Evolutionary conservation across 495 filamentous ascomycete species (phyloP).

Genomic region (Neurospora pannonica): DNA sequence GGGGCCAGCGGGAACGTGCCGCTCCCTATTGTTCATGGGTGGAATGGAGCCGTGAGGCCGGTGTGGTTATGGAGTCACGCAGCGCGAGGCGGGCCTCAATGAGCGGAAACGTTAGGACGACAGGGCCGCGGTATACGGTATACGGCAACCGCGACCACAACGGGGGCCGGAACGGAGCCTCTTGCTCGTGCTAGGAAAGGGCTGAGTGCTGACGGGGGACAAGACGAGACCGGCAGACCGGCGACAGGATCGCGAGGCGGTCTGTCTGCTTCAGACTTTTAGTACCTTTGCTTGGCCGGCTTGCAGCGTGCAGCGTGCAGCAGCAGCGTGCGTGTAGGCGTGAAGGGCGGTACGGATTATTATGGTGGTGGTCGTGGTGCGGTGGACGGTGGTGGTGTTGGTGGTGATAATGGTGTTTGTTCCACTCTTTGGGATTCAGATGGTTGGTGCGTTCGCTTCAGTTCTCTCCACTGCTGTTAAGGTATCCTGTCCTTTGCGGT

Average conservation of each 20-base stretch:
- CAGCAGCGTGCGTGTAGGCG: neutral
- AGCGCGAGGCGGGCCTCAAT: slow-evolving; percentile 8
- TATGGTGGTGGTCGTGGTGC: neutral
- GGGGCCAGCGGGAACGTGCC: slow-evolving; percentile 44
- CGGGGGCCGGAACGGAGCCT: neutral
- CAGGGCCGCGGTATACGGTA: neutral
- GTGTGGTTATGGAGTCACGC: slow-evolving; percentile 6
- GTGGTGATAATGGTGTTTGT: slow-evolving; percentile 1
- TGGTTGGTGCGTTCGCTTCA: neutral
- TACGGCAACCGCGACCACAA: neutral
- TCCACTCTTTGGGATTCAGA: neutral
- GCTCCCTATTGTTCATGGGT: slow-evolving; percentile 43
- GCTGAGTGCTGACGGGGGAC: slow-evolving; percentile 5
- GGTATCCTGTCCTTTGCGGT: neutral
- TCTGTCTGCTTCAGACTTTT: neutral
- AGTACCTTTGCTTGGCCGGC: neutral
- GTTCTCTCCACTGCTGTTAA: neutral
- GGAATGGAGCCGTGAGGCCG: slow-evolving; percentile 11
- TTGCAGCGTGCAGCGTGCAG: neutral
- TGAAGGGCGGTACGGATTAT: neutral
- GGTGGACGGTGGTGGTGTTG: neutral
- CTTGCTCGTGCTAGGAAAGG: neutral
- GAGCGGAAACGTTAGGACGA: slow-evolving; percentile 1
- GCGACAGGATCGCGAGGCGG: neutral
- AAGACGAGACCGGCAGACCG: neutral